Base-by-base conservation (phyloP, 75 land plant species). In the Isoetes taiwanensis region DNA sequence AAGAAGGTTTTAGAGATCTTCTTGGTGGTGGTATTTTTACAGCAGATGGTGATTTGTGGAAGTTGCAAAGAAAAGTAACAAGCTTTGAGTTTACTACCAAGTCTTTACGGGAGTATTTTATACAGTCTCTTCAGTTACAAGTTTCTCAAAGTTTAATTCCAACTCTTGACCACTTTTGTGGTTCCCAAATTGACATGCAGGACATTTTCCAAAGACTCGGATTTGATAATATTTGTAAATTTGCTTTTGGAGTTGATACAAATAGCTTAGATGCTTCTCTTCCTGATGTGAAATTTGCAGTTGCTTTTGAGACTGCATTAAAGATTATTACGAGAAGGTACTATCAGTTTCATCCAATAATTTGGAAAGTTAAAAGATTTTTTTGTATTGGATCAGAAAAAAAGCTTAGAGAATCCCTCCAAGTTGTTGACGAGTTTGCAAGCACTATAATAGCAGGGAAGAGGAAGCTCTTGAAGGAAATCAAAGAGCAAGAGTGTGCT, bases 21-120 rank as follows among this genome's bases (percentile, higher is more conserved):
- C 75, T 83, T 5, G 81, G 86, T 35, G 30, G 46, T 0, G 82
- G 86, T 28, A 82, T 82, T 33, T 82, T 82, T 76, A 82, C 78
- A 52, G 68, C 55, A 20, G 86, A 82, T 40, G 81, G 79, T 20
- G 67, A 76, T 26, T 56, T 56, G 1, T 82, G 86, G 86, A 38
- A 52, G 24, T 17, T 43, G 3, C 86, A 82, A 70, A 34, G 82
- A 17, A 83, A 83, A 66, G 3, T 73, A 4, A 69, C 74, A 0
- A 70, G 74, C 54, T 71, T 62, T 30, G 77, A 70, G 55, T 71
- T 83, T 65, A 57, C 58, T 34, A 30, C 78, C 31, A 38, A 48
- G 14, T 78, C 76, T 24, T 69, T 59, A 0, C 43, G 71, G 34
- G 37, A 31, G n/a, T 75, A 52, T 40, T 72, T 83, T 29, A 63